These are phyloP conservation scores for Leptomonas pyrrhocoris DNA, from an alignment of 208 protist genomes.

Conservation along the genomic window DNA sequence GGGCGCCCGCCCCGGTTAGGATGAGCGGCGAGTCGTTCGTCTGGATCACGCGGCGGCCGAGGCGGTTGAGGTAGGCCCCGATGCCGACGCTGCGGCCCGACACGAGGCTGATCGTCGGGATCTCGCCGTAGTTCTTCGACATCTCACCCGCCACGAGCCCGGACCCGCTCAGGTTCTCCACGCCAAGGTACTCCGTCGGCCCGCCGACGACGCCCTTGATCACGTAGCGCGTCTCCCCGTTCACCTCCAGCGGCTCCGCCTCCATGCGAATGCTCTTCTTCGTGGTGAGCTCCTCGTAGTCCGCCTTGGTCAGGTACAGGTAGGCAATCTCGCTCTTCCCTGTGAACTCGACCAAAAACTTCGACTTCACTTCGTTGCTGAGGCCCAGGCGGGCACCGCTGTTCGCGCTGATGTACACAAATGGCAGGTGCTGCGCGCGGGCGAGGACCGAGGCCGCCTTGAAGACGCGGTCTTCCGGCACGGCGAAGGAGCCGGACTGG, in stretches of 20 bases:
- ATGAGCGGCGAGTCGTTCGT: slow-evolving; percentile 93
- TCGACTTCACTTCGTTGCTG: slow-evolving; percentile 91
- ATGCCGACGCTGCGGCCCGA: slow-evolving; percentile 98
- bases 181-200: slow-evolving; percentile 93
- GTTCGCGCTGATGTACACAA: slow-evolving; percentile 97
- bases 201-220: slow-evolving; percentile 94
- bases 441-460: slow-evolving; percentile 84
- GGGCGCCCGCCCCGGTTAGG: slow-evolving; percentile 93
- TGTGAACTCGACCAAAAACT: slow-evolving; percentile 93
- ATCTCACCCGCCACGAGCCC: slow-evolving; percentile 98
- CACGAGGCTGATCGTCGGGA: slow-evolving; percentile 97
- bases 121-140: slow-evolving; percentile 95
- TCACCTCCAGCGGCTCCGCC: slow-evolving; percentile 41
- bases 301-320: slow-evolving; percentile 92
- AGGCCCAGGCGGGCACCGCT: slow-evolving; percentile 97
- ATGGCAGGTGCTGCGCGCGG: slow-evolving; percentile 88
- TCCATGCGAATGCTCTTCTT: slow-evolving; percentile 50
- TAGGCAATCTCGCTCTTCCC: slow-evolving; percentile 91
- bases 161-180: slow-evolving; percentile 97
- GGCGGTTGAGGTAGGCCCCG: slow-evolving; percentile 97
- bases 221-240: slow-evolving; percentile 79
- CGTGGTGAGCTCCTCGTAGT: slow-evolving; percentile 76
- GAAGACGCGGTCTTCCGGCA: slow-evolving; percentile 96
- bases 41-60: slow-evolving; percentile 97
- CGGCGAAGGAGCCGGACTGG: slow-evolving; percentile 96